Conservation (phyloP, 2,329 filamentous ascomycete genomes). For the Parastagonospora avenae region DNA sequence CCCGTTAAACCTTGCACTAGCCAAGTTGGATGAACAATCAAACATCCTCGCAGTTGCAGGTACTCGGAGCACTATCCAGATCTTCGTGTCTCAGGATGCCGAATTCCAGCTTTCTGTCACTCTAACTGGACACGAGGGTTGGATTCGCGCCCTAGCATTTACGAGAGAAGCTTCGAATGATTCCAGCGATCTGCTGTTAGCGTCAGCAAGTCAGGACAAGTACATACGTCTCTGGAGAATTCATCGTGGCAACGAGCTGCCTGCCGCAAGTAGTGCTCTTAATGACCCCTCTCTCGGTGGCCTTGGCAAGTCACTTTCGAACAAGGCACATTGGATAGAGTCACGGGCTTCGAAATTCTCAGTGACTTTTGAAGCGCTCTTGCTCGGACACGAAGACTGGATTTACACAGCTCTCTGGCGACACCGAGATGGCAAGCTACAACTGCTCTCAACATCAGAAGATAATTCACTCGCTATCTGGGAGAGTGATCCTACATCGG, state of each 20-base stretch:
- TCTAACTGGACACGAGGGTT: slow-evolving; percentile 88
- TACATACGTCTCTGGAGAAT: slow-evolving; percentile 94
- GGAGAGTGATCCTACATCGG: slow-evolving; percentile 81
- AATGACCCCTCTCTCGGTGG: slow-evolving; percentile 63
- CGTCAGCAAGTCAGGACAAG: slow-evolving; percentile 96
- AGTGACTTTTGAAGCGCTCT: slow-evolving; percentile 88
- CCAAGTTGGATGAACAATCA: slow-evolving; percentile 60
- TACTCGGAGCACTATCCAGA: slow-evolving; percentile 79
- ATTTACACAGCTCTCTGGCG: slow-evolving; percentile 88
- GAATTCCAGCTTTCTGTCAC: slow-evolving; percentile 76
- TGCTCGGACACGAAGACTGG: slow-evolving; percentile 98
- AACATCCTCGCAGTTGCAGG: slow-evolving; percentile 82
- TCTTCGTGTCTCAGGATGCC: slow-evolving; percentile 67
- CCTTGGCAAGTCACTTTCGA: slow-evolving; percentile 77
- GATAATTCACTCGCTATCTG: slow-evolving; percentile 95
- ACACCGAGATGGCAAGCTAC: slow-evolving; percentile 60
- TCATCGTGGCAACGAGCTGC: slow-evolving; percentile 70
- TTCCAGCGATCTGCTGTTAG: slow-evolving; percentile 75
- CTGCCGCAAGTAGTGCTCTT: slow-evolving; percentile 60
- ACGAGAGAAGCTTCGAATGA: slow-evolving; percentile 62
- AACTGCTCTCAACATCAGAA: slow-evolving; percentile 86
- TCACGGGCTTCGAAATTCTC: slow-evolving; percentile 68
- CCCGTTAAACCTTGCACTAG: slow-evolving; percentile 76
- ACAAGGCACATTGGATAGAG: slow-evolving; percentile 82
- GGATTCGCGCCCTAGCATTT: slow-evolving; percentile 87